phyloP scores from a whole-genome alignment of 2,329 filamentous ascomycete genomes.

The Proliferodiscus dingleyae region DNA sequence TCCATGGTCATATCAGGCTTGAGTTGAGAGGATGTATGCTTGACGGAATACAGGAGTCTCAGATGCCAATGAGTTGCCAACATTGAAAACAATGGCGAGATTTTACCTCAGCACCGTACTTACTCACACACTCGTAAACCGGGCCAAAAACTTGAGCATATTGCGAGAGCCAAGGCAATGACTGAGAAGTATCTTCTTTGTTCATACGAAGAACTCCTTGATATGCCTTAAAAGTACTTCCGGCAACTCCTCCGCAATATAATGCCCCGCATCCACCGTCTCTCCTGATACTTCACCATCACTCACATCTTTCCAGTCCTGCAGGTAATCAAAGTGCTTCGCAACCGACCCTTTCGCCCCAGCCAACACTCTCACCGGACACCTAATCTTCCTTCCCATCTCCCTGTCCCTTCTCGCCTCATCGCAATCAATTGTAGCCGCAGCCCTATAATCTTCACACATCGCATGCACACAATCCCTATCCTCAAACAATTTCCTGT shows the following conservation, averaged over 20 bases:
- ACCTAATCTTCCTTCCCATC: slow-evolving; percentile 39
- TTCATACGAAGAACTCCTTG: slow-evolving; percentile 36
- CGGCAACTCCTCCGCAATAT: slow-evolving; percentile 47
- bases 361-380: slow-evolving; percentile 47
- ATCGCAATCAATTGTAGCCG: slow-evolving; percentile 47
- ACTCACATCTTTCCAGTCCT: slow-evolving; percentile 47
- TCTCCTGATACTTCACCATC: slow-evolving; percentile 37
- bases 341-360: slow-evolving; percentile 45
- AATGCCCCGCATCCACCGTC: slow-evolving; percentile 43
- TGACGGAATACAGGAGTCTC: too few species aligned
- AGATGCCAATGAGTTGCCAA: too few species aligned
- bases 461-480: slow-evolving; percentile 40
- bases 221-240: slow-evolving; percentile 41
- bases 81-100: too few species aligned
- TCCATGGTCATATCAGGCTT: too few species aligned
- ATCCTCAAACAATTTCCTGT: slow-evolving; percentile 29
- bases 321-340: slow-evolving; percentile 42
- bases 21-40: too few species aligned
- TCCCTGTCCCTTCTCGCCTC: slow-evolving; percentile 42
- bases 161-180: too few species aligned
- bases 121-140: too few species aligned
- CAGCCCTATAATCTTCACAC: slow-evolving; percentile 53
- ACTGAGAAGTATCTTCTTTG: too few species aligned
- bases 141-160: background rate
- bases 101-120: too few species aligned